Conservation (phyloP, 805 yeast genomes). For the Suhomyces prunicola region DNA sequence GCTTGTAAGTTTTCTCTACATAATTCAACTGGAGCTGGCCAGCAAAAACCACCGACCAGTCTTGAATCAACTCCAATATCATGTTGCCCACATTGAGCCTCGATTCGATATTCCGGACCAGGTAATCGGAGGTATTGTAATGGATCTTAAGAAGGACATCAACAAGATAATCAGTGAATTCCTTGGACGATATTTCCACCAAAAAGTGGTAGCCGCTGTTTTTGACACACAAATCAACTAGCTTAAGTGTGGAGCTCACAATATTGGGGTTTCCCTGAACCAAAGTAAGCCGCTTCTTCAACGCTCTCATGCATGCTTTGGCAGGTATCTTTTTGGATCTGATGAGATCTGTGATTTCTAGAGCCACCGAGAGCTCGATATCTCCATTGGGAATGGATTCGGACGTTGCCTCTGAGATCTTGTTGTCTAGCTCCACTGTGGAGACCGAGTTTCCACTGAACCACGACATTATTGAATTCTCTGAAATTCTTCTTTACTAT, state of each 20-base stretch:
- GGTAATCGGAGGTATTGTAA: constrained; percentile 29
- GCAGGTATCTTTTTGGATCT: constrained; percentile 77
- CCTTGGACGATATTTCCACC: constrained; percentile 73
- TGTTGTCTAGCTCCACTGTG: constrained; percentile 49
- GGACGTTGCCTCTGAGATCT: constrained; percentile 75
- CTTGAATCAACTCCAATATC: constrained; percentile 63
- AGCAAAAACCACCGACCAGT: constrained; percentile 74
- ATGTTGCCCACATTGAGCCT: constrained; percentile 49
- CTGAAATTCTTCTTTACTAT: neutral
- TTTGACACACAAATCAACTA: constrained; percentile 84
- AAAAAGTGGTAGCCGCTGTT: constrained; percentile 89
- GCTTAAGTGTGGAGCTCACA: constrained; percentile 68
- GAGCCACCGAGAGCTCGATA: constrained; percentile 62
- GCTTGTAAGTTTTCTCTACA: constrained; percentile 58
- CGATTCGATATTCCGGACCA: constrained; percentile 18
- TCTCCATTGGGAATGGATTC: constrained; percentile 93
- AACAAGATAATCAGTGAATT: constrained; percentile 80
- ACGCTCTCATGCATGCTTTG: constrained; percentile 78
- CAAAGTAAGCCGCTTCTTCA: constrained; percentile 66
- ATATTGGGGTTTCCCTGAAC: constrained; percentile 72
- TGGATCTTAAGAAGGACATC: constrained; percentile 38
- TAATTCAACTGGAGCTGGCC: constrained; percentile 63
- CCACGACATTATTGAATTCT: constrained; percentile 46
- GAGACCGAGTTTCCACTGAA: constrained; percentile 38
- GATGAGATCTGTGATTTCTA: constrained; percentile 85